phyloP scores from a whole-genome alignment of 495 filamentous ascomycete species.

The Clavariopsis aquatica region DNA sequence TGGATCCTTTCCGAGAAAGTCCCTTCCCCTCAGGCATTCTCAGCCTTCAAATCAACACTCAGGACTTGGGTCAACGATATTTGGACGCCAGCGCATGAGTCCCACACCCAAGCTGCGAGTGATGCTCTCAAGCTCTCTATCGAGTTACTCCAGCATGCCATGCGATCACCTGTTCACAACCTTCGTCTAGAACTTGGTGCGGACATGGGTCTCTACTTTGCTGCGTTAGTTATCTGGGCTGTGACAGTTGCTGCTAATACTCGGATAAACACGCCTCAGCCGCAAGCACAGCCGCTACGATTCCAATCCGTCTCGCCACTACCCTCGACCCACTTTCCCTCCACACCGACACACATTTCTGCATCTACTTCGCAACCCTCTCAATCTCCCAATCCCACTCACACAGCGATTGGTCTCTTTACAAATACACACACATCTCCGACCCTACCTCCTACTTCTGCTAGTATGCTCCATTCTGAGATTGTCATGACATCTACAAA shows the following conservation, averaged over 20 bases:
- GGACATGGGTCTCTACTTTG: conserved; percentile 44
- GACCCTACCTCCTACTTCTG: conserved; percentile 1
- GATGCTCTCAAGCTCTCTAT: conserved; percentile 35
- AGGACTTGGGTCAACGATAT: conserved; percentile 31
- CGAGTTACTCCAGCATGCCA: conserved; percentile 34
- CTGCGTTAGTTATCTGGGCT: conserved; percentile 43
- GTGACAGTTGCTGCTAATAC: conserved; percentile 35
- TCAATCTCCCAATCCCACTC: conserved; percentile 16
- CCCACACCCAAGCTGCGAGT: conserved; percentile 21
- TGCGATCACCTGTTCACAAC: conserved; percentile 31
- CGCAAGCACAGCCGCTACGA: conserved; percentile 7
- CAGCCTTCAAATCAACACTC: conserved; percentile 22
- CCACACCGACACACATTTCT: conserved; percentile 11
- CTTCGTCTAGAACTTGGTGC: conserved; percentile 39
- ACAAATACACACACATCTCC: conserved; percentile 15
- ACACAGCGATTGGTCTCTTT: conserved; percentile 17
- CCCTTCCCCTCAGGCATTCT: conserved; percentile 25
- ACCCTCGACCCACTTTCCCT: conserved; percentile 16
- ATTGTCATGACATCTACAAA: conserved; percentile 21
- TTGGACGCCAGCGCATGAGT: conserved; percentile 21
- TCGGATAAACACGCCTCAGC: conserved; percentile 20
- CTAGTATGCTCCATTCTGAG: conserved; percentile 33
- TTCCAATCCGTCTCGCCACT: conserved; percentile 24
- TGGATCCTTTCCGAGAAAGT: conserved; percentile 46
- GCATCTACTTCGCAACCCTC: conserved; percentile 8